phyloP scores from a whole-genome alignment of 2,329 filamentous ascomycete genomes.

The Penicillium sp. region DNA sequence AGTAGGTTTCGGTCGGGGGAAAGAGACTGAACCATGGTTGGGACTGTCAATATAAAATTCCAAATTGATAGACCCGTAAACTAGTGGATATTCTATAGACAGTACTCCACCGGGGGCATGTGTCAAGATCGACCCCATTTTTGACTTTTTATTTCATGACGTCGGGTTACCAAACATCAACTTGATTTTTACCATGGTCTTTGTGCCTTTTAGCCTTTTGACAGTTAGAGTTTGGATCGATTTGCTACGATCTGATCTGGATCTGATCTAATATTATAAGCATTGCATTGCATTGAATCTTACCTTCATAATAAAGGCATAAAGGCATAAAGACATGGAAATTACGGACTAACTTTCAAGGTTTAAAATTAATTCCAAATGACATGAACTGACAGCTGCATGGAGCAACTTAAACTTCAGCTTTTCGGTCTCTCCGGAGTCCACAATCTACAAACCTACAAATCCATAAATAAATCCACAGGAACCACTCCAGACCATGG shows the following conservation, averaged over 20 bases:
- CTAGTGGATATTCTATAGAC: conserved; percentile 4
- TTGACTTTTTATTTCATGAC: conserved; percentile 13
- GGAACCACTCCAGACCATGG: background rate
- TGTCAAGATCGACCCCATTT: conserved; percentile 11
- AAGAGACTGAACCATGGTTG: background rate
- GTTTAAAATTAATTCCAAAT: background rate
- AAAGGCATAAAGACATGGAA: too few species aligned
- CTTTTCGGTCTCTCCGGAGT: background rate
- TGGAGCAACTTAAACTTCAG: background rate
- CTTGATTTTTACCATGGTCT: background rate
- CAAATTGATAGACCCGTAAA: conserved; percentile 14
- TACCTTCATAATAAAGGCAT: background rate
- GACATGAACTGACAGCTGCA: conserved; percentile 3
- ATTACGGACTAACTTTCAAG: background rate
- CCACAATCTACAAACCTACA: background rate
- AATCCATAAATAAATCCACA: background rate
- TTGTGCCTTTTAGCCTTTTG: conserved; percentile 1
- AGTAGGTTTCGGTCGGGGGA: background rate
- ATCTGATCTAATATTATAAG: background rate
- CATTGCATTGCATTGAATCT: background rate
- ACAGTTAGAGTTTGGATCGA: conserved; percentile 17
- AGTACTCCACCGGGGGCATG: background rate
- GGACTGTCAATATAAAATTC: background rate
- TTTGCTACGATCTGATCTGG: background rate
- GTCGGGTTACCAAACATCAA: background rate